Conservation (phyloP, 2,329 filamentous ascomycete species). For the Taxawa tesnikishii region DNA sequence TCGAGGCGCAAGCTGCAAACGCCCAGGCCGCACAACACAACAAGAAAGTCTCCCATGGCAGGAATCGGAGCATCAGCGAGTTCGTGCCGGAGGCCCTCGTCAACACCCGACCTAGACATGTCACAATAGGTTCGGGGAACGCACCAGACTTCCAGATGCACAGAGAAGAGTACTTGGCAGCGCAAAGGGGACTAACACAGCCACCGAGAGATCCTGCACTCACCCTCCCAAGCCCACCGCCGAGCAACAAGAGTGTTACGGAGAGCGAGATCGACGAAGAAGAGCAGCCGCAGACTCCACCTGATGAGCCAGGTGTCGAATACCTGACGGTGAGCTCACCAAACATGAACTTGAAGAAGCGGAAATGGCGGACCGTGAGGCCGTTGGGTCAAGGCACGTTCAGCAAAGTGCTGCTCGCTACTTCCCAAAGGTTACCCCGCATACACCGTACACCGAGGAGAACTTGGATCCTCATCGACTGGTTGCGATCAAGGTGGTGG, state of each 20-base stretch:
- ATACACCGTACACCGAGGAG: conserved; percentile 30
- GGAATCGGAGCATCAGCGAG: conserved; percentile 80
- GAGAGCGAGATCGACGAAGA: conserved; percentile 42
- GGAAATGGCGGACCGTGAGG: conserved; percentile 69
- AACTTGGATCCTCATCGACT: conserved; percentile 59
- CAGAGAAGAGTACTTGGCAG: conserved; percentile 70
- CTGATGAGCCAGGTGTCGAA: conserved; percentile 24
- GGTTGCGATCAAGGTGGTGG: conserved; percentile 90
- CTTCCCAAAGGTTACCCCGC: conserved; percentile 50
- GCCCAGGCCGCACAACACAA: conserved; percentile 13
- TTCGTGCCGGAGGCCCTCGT: conserved; percentile 64
- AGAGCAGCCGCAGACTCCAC: conserved; percentile 20
- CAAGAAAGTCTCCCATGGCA: conserved; percentile 37
- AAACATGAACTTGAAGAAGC: conserved; percentile 63
- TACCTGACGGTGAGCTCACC: conserved; percentile 34
- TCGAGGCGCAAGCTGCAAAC: conserved; percentile 20
- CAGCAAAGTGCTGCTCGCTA: conserved; percentile 84
- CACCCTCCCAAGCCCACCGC: conserved; percentile 66
- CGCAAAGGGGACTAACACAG: conserved; percentile 59
- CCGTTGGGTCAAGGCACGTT: conserved; percentile 88
- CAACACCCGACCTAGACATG: conserved; percentile 54
- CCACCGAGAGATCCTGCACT: conserved; percentile 15
- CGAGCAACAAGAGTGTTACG: conserved; percentile 51
- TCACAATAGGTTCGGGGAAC: conserved; percentile 51
- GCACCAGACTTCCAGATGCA: conserved; percentile 44